Evolutionary conservation across 1,139 yeast species (phyloP).

Genomic region (Ogataea hybrid): DNA sequence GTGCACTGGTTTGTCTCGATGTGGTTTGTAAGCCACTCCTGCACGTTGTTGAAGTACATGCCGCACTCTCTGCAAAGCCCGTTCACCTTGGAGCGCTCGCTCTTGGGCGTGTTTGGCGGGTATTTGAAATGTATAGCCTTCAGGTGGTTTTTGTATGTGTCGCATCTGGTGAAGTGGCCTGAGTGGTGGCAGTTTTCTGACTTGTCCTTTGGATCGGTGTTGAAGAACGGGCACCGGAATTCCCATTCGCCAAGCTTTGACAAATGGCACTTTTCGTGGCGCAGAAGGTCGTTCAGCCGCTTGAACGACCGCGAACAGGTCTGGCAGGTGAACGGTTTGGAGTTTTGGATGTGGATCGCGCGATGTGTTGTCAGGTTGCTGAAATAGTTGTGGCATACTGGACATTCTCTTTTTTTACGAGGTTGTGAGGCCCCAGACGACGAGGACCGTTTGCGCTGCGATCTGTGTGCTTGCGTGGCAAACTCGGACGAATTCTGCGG

Average conservation of each 20-base stretch:
- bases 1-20: conserved; percentile 50
- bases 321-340: conserved; percentile 75
- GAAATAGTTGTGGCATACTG: conserved; percentile 72
- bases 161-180: conserved; percentile 85
- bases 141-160: conserved; percentile 86
- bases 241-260: conserved; percentile 60
- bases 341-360: conserved; percentile 74
- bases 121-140: conserved; percentile 88
- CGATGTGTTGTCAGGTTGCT: conserved; percentile 84
- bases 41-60: conserved; percentile 60
- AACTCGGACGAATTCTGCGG: background rate
- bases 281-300: conserved; percentile 77
- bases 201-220: conserved; percentile 13
- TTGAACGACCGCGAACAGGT: conserved; percentile 84
- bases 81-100: conserved; percentile 60
- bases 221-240: conserved; percentile 45
- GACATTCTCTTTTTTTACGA: conserved; percentile 79
- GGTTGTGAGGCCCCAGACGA: conserved; percentile 9
- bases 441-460: background rate
- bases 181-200: conserved; percentile 60
- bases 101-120: conserved; percentile 83
- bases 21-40: conserved; percentile 75
- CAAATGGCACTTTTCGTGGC: conserved; percentile 86
- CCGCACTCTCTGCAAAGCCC: conserved; percentile 84
- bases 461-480: background rate